Evolutionary conservation across 352 stramenopile genomes (phyloP), one percentile per base, ranked within the genome.

Genomic region (Phytophthora citricola): DNA sequence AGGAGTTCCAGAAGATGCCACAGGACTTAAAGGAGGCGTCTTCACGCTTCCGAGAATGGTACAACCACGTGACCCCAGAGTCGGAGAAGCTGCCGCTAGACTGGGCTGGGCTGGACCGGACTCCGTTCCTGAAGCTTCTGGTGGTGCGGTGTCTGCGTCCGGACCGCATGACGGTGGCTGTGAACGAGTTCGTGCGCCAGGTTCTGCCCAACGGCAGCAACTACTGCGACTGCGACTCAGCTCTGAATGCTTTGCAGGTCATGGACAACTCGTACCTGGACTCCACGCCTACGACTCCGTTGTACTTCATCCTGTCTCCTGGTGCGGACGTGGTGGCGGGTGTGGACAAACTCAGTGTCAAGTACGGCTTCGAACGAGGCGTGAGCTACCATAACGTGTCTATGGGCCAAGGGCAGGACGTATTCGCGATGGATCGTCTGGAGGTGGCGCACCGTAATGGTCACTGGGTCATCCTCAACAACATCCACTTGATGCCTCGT

Each of bases 391-490:
- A 98, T 73, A 99, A 99, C 64, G 95, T 99, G 45, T 98, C 91
- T 39, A 99, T 99, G 96, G 97, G 97, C 3, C 97, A 99, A 80
- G 97, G 97, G 1, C 93, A 98, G 59, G 97, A 99, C 64, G 83
- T 98, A 39, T 94, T 98, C 38, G 97, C 97, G 1, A 98, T 98
- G 94, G 87, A 97, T 65, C 95, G 93, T 8, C 85, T 99, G 9
- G 93, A 98, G 61, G 91, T 95, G 17, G 97, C 94, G 10, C 95
- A 98, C 65, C 89, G 92, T 34, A 98, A 99, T 52, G 97, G 97
- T 20, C 93, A 99, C 75, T 99, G 97, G 97, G 97, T 99, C 8
- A 98, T 99, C 57, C 82, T 99, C 34, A 98, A 99, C 75, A 99
- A 99, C 71, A 97, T 99, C 49, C 97, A 99, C 65, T 75, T 99